A percentile compares a stretch with the other conserved stretches of the same genome.
Conservation (phyloP, 169 alveolate species). For the Theileria orientalis region DNA sequence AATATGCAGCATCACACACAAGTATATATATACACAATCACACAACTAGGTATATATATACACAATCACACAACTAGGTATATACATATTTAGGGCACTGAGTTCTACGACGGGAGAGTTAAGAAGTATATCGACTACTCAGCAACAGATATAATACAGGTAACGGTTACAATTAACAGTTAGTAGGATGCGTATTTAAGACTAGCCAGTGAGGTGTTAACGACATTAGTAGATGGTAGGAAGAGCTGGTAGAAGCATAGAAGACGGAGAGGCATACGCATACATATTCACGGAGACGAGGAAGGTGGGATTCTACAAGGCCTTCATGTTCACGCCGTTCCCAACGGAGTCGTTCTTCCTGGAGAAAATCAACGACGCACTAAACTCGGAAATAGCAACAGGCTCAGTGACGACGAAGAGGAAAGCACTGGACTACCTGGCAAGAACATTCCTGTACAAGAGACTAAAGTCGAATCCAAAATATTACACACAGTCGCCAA, state of each 20-base stretch:
- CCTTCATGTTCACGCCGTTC: conserved; percentile 97
- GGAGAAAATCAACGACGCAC: conserved; percentile 88
- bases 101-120: conserved; percentile 73
- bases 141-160: conserved; percentile 67
- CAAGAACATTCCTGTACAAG: conserved; percentile 84
- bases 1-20: not conserved
- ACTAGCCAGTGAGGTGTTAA: too few relatives aligned
- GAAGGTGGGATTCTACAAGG: conserved; percentile 94
- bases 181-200: too few relatives aligned
- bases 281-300: conserved; percentile 93
- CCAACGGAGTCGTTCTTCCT: conserved; percentile 96
- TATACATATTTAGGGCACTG: conserved; percentile 65
- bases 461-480: conserved; percentile 74
- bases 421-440: conserved; percentile 80
- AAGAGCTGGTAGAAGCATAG: conserved; percentile 99
- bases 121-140: conserved; percentile 66
- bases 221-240: conserved; percentile 94
- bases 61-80: not conserved
- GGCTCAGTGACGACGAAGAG: conserved; percentile 84
- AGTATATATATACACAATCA: not conserved
- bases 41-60: too few relatives aligned
- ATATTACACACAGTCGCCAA: conserved; percentile 65
- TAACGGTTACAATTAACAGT: not conserved
- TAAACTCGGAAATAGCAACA: conserved; percentile 97
- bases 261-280: conserved; percentile 95